Conservation (phyloP, 2,329 filamentous ascomycete genomes). For the Fonsecaea erecta region DNA sequence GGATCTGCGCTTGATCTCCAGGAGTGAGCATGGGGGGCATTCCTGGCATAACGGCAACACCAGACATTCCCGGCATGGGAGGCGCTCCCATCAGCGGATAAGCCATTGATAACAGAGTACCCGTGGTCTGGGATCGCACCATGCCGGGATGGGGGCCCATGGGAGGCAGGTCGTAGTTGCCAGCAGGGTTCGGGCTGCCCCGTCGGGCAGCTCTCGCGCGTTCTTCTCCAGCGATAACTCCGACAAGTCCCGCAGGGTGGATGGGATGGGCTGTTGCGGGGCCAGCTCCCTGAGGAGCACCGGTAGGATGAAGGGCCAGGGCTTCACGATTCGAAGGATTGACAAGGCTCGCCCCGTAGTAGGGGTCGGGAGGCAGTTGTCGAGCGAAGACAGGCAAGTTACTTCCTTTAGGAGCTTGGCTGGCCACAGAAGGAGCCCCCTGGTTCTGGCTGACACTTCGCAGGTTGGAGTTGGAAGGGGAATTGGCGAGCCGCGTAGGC, state of each 20-base stretch:
- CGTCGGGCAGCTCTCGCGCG: conserved; percentile 75
- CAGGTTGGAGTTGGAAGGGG: conserved; percentile 74
- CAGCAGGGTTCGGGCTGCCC: conserved; percentile 72
- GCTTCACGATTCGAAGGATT: conserved; percentile 75
- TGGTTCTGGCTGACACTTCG: conserved; percentile 46
- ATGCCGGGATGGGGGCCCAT: conserved; percentile 40
- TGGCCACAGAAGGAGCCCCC: conserved; percentile 63
- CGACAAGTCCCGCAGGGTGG: conserved; percentile 79
- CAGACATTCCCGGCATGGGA: conserved; percentile 18
- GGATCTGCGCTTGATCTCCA: conserved; percentile 74
- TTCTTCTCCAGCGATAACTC: conserved; percentile 86
- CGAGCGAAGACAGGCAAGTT: conserved; percentile 80
- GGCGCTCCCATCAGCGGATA: conserved; percentile 32
- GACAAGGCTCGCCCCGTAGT: conserved; percentile 77
- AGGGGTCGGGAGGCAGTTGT: conserved; percentile 81
- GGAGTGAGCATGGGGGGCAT: conserved; percentile 54
- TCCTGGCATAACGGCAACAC: conserved; percentile 33
- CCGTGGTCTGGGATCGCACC: conserved; percentile 47
- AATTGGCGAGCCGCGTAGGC: conserved; percentile 67
- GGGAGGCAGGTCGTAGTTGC: conserved; percentile 43
- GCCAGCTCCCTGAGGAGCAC: conserved; percentile 25
- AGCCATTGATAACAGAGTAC: conserved; percentile 39
- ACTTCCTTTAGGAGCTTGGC: conserved; percentile 48
- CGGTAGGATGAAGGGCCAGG: conserved; percentile 65
- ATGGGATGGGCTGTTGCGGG: conserved; percentile 39